A percentile compares a stretch with the other conserved stretches of the same genome.
These are phyloP conservation scores for Kingdonia uniflora DNA, from an alignment of 164 flowering plant genomes.

Conservation along the genomic window DNA sequence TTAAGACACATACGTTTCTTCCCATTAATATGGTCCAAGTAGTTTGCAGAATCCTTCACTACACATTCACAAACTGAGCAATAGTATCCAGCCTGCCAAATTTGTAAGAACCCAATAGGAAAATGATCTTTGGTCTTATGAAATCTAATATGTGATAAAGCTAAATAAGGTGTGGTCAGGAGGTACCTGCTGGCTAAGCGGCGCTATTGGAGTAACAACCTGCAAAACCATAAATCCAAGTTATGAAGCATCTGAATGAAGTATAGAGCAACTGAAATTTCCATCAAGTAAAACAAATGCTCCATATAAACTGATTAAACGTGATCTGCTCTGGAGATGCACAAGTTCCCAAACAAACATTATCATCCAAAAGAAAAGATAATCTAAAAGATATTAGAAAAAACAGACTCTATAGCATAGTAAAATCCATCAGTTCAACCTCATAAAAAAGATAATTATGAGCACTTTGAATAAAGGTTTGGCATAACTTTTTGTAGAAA, in stretches of 20 bases:
- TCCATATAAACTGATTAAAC: no score
- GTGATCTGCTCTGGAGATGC: no score
- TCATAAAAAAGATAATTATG: no score
- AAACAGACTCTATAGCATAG: no score
- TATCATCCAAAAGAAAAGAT: no score
- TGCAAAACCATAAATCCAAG: constrained; percentile 22
- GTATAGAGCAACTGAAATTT: no score
- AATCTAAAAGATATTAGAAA: no score
- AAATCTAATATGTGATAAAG: background rate
- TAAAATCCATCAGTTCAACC: no score
- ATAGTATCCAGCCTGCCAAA: constrained; percentile 85
- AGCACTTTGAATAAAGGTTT: no score
- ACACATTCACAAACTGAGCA: constrained; percentile 95
- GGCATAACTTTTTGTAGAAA: no score
- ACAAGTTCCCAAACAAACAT: no score
- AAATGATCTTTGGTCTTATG: background rate
- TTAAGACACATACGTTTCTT: constrained; percentile 63
- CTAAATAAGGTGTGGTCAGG: background rate
- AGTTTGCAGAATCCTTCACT: constrained; percentile 96
- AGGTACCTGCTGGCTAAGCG: constrained; percentile 92
- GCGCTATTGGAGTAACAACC: constrained; percentile 97
- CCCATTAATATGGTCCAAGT: constrained; percentile 97
- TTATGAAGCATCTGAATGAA: background rate
- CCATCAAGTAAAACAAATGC: no score
- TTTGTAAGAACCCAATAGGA: background rate